Evolutionary conservation across 2,329 filamentous ascomycete species (phyloP).

Genomic region (Nigrospora sphaerica): DNA sequence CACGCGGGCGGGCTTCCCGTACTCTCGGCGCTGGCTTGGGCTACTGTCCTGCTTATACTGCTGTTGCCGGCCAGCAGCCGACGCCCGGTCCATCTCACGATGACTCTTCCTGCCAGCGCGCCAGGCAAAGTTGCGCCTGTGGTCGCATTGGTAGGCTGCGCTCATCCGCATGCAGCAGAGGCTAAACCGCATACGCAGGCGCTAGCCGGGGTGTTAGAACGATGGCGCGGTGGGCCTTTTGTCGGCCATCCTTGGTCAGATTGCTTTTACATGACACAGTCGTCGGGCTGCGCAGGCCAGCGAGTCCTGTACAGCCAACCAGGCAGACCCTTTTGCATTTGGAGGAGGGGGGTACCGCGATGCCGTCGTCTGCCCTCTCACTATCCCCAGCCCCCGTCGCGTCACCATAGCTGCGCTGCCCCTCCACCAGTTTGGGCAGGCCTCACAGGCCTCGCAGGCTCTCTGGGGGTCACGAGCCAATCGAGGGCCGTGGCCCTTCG

Average conservation of each 20-base stretch:
- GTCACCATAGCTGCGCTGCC: too few species aligned
- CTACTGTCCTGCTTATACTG: too few species aligned
- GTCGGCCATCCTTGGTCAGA: background rate
- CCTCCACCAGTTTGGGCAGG: too few species aligned
- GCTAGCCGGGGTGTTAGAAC: background rate
- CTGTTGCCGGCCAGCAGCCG: too few species aligned
- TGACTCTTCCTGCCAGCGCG: too few species aligned
- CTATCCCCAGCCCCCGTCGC: background rate
- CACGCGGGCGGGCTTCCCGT: too few species aligned
- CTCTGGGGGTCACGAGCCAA: too few species aligned
- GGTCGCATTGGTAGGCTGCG: background rate
- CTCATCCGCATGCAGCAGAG: background rate
- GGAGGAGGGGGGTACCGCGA: background rate
- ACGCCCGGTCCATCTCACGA: too few species aligned
- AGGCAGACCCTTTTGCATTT: slow-evolving; percentile 1
- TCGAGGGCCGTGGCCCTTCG: too few species aligned
- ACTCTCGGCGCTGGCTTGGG: too few species aligned
- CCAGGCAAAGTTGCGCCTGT: background rate
- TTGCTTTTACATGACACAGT: slow-evolving; percentile 1
- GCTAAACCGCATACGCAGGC: background rate
- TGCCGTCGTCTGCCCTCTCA: background rate
- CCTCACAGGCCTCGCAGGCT: too few species aligned
- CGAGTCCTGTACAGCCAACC: slow-evolving; percentile 1
- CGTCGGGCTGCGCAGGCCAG: background rate
- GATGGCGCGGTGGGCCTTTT: background rate